phyloP scores from a whole-genome alignment of 208 protist species.

The Leishmania tropica region DNA sequence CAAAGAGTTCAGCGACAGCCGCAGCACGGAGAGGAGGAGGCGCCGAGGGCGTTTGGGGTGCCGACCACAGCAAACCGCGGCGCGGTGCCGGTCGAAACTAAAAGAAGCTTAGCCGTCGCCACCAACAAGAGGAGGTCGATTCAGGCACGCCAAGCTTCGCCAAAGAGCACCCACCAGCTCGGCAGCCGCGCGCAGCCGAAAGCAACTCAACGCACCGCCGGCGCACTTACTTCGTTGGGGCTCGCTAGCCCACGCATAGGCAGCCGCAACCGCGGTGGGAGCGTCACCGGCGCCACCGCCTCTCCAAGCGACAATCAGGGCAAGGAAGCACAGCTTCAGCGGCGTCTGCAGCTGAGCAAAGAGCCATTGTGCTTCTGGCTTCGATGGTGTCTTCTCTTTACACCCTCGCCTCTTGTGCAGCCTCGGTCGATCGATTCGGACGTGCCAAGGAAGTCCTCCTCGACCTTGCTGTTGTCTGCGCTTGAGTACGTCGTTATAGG shows the following conservation, averaged over 20 bases:
- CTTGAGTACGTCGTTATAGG: background rate
- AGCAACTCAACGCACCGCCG: background rate
- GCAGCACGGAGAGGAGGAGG: background rate
- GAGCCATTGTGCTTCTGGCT: constrained; percentile 30
- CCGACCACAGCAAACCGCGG: background rate
- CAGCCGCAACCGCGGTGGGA: background rate
- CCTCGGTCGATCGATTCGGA: background rate
- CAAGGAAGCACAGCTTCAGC: constrained; percentile 8
- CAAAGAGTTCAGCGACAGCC: constrained; percentile 14
- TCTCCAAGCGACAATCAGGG: background rate
- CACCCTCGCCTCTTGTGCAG: background rate
- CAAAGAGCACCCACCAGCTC: background rate
- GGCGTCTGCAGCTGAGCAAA: constrained; percentile 16
- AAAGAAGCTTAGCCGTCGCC: background rate
- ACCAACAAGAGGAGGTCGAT: background rate
- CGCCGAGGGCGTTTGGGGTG: background rate
- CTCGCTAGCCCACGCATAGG: background rate
- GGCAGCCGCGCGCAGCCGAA: background rate
- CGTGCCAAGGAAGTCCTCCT: background rate
- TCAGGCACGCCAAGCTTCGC: background rate
- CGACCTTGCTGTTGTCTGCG: background rate
- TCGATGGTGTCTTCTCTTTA: constrained; percentile 27
- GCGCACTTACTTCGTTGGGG: background rate
- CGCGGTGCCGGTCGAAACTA: background rate
- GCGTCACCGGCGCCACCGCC: background rate